Base-by-base conservation (phyloP, 495 filamentous ascomycete genomes). In the Neurospora sp. region DNA sequence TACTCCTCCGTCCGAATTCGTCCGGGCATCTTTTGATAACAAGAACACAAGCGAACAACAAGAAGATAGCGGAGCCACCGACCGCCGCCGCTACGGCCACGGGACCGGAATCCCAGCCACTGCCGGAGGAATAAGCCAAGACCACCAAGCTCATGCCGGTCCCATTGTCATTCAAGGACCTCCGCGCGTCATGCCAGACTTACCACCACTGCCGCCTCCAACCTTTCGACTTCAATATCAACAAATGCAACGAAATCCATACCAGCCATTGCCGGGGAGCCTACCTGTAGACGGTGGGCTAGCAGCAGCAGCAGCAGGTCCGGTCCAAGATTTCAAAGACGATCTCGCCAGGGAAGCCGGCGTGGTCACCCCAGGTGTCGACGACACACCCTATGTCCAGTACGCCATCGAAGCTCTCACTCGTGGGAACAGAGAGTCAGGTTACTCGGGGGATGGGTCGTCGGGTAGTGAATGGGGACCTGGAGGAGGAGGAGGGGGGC, bases 341-440 rank as follows among this genome's bases (percentile, higher is more conserved):
- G 82, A 81, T 38, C 76, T 86, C 14, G 76, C 82, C 73, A 75
- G 83, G 69, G 77, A 82, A 40, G 84, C 83, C 39, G 83, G 83
- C 37, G 78, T 79, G 38, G 80, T 86, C 14, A 86, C 85, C 9
- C 85, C 85, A 0, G 85, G 85, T 20, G 80, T 86, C 10, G 84
- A 85, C 76, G 82, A 86, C 74, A 79, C 79, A 1, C 84, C 85
- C 0, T 85, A 82, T 68, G 82, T 86, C 72, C 84, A 83, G 53
- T 83, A 84, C 70, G 85, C 85, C 68, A 76, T 86, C 70, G 83
- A 86, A 69, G 84, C 83, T 41, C 76, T 86, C 35, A 84, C 82
- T 10, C 75, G 78, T 10, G 53, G 27, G 53, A 75, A 75, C 72
- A 79, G 76, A 20, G 78, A 81, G 39, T 78, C 74, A 31, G 78